A percentile compares a stretch with the other conserved stretches of the same genome.
These are phyloP conservation scores for Golubevia pallescens DNA, from an alignment of 1,284 basidiomycete genomes.

Conservation along the genomic window DNA sequence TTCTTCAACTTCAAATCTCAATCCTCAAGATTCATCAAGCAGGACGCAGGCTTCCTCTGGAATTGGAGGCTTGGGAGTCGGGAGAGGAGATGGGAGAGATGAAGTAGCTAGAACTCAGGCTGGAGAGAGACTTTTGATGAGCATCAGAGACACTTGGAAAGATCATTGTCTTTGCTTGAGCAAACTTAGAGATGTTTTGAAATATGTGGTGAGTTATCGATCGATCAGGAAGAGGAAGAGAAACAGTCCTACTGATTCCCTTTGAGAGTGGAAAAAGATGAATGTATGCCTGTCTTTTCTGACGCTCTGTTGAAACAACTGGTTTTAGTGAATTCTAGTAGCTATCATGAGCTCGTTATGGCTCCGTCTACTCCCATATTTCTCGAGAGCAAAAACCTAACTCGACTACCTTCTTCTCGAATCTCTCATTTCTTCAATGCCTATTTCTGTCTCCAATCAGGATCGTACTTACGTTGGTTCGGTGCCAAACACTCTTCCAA, in stretches of 20 bases:
- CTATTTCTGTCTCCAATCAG: slow-evolving; percentile 40
- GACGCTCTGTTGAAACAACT: too few species aligned
- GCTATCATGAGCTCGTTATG: too few species aligned
- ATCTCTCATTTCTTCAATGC: background rate
- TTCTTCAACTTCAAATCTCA: background rate
- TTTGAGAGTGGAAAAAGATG: too few species aligned
- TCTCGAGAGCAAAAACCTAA: too few species aligned
- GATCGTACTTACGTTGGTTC: slow-evolving; percentile 55
- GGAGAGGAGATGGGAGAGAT: slow-evolving; percentile 29
- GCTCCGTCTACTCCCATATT: too few species aligned
- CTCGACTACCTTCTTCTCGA: too few species aligned
- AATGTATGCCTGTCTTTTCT: background rate
- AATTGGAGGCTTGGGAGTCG: slow-evolving; percentile 3
- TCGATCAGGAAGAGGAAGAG: background rate
- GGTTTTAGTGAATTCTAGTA: too few species aligned
- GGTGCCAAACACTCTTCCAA: slow-evolving; percentile 65
- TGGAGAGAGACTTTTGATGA: slow-evolving; percentile 83
- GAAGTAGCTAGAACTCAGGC: slow-evolving; percentile 67
- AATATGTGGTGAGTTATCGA: slow-evolving; percentile 82
- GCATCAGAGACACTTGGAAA: slow-evolving; percentile 86
- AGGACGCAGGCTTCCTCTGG: background rate
- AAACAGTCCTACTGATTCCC: too few species aligned
- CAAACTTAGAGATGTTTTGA: slow-evolving; percentile 86
- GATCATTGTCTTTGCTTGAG: slow-evolving; percentile 90
- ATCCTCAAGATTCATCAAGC: too few species aligned